Percentiles rank a stretch among this genome's conserved stretches.
Conservation (phyloP, 2,329 filamentous ascomycete genomes). For the Penicillium sp. region DNA sequence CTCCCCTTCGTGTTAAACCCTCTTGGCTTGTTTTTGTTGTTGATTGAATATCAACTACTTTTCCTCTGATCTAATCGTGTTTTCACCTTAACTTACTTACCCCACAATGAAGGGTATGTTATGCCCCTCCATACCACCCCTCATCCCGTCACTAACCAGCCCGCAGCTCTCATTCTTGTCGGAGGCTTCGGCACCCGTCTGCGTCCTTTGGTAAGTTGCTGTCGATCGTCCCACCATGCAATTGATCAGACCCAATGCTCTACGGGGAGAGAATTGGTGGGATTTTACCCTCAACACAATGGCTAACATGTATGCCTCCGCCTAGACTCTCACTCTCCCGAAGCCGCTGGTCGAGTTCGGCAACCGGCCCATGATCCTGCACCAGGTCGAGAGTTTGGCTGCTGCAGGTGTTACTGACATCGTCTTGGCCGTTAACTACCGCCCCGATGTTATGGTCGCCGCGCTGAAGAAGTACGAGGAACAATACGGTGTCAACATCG, state of each 20-base stretch:
- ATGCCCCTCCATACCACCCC: constrained; percentile 9
- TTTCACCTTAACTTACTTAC: constrained; percentile 6
- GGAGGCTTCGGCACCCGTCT: constrained; percentile 98
- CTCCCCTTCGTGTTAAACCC: neutral
- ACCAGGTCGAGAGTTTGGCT: constrained; percentile 94
- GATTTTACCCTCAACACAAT: neutral
- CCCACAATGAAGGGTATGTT: constrained; percentile 48
- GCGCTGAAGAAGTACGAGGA: constrained; percentile 93
- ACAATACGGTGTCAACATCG: constrained; percentile 90
- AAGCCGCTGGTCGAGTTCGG: constrained; percentile 98
- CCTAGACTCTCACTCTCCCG: constrained; percentile 88
- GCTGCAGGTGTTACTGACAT: constrained; percentile 95
- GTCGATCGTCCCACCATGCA: constrained; percentile 11
- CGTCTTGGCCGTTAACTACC: constrained; percentile 97
- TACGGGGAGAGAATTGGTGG: neutral
- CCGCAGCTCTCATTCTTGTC: constrained; percentile 91
- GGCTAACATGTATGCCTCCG: constrained; percentile 2
- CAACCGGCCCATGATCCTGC: constrained; percentile 99
- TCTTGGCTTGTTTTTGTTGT: constrained; percentile 10
- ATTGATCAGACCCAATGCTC: constrained; percentile 9
- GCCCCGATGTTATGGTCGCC: constrained; percentile 95
- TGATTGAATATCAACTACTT: neutral
- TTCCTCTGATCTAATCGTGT: constrained; percentile 2
- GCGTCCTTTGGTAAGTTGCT: constrained; percentile 77
- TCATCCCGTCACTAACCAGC: constrained; percentile 14